Evolutionary conservation across 108 stramenopile genomes (phyloP), one percentile per base, ranked within the genome.

Genomic region (Nitzschia sp.): DNA sequence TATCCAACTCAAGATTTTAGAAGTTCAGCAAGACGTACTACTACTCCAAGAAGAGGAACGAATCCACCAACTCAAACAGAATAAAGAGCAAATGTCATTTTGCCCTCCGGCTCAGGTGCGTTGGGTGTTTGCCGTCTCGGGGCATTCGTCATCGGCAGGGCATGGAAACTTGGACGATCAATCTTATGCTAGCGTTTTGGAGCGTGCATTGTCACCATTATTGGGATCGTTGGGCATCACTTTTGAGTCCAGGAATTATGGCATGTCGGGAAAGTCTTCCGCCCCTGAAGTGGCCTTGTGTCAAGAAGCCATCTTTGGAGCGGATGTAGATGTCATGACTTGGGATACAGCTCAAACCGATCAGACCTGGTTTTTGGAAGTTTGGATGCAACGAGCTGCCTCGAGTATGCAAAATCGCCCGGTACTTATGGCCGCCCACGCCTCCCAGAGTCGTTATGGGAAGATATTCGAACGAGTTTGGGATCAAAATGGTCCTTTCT

Each of bases 321-420:
- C 72, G 33, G 78, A 84, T 47, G 70, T 82, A 1, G 87, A 85
- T 54, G 62, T 88, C 53, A 55, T 88, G 30, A 53, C 82, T 30
- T 88, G 85, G 85, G 87, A 88, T 67, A 79, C 83, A 30, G 60
- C 75, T 21, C 52, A 76, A 57, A 71, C 73, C 1, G 79, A 80
- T 53, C 50, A 68, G 28, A 44, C 58, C 1, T 36, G 45, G 27
- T 35, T 33, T 57, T 26, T 62, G 32, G 87, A 86, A 38, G 33
- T 91, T 53, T 80, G 86, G 71, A 73, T 66, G 0, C 65, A 85
- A 3, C 87, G 86, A 71, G 81, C 72, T 25, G 47, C 87, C 16
- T 46, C 88, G n/a, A 77, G 80, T 44, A 65, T 45, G 0, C 60
- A 71, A 0, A 48, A 67, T 27, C 72, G 79, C 19, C 90, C 90